phyloP scores from a whole-genome alignment of 1,284 basidiomycete species.

The Boletellus deceptivus region DNA sequence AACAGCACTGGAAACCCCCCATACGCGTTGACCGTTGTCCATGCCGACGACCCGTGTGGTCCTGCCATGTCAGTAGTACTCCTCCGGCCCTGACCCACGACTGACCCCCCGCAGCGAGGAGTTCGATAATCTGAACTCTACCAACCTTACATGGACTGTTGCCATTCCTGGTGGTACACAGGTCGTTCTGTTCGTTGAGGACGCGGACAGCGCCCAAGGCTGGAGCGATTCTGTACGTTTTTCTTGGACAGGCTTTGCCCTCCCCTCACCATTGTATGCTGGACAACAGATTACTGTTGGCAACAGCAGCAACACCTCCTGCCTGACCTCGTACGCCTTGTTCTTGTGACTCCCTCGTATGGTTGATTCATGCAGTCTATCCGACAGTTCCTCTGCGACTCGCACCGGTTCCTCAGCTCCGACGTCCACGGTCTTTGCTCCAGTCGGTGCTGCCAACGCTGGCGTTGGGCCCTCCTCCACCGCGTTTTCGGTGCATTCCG shows the following conservation, averaged over 20 bases:
- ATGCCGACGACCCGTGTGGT: slow-evolving; percentile 54
- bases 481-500: slow-evolving; percentile 16
- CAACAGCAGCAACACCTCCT: slow-evolving; percentile 48
- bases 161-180: slow-evolving; percentile 47
- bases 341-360: slow-evolving; percentile 7
- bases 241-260: background rate
- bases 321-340: slow-evolving; percentile 36
- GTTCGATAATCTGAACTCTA: slow-evolving; percentile 53
- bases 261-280: background rate
- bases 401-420: slow-evolving; percentile 4
- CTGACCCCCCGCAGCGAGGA: slow-evolving; percentile 42
- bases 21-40: slow-evolving; percentile 60
- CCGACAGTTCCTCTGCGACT: slow-evolving; percentile 1
- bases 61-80: slow-evolving; percentile 49
- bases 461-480: slow-evolving; percentile 47
- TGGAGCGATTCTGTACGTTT: slow-evolving; percentile 59
- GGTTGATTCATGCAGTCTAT: background rate
- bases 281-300: slow-evolving; percentile 52
- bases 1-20: slow-evolving; percentile 39
- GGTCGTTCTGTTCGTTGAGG: slow-evolving; percentile 56
- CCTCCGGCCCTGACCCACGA: background rate
- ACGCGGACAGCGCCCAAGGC: slow-evolving; percentile 53
- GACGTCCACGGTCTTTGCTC: slow-evolving; percentile 20
- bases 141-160: slow-evolving; percentile 47
- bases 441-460: slow-evolving; percentile 55